Evolutionary conservation across 345 rosid genomes (phyloP).

Genomic region (Rhodamnia rubescens): DNA sequence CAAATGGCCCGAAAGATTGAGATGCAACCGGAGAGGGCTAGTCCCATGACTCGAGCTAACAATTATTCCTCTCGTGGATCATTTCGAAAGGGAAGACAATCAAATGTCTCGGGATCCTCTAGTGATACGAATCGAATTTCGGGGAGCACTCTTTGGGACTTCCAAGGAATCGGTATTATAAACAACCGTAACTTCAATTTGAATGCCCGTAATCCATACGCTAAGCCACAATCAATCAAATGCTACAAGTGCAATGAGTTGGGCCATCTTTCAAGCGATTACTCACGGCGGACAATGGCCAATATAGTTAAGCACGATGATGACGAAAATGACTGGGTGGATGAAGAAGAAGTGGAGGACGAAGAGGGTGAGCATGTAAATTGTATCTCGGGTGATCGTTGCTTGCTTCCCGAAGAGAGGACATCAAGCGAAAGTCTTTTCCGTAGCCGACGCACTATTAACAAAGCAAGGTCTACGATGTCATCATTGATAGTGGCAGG

Average conservation of each 20-base stretch:
- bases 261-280: not conserved
- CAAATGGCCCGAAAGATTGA: not conserved
- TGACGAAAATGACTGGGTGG: not conserved
- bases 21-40: not conserved
- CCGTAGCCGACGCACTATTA: not conserved
- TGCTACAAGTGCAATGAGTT: not conserved
- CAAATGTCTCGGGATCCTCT: not conserved
- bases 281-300: not conserved
- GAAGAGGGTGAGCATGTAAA: not conserved
- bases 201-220: not conserved
- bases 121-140: fast-evolving
- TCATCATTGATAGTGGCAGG: not conserved
- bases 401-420: fast-evolving
- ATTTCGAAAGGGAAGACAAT: not conserved
- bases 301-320: not conserved
- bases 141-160: fast-evolving
- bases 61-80: fast-evolving
- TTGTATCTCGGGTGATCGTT: not conserved
- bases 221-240: not conserved
- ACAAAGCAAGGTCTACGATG: not conserved
- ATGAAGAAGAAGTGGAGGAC: not conserved
- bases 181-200: not conserved
- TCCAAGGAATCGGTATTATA: fast-evolving
- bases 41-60: fast-evolving
- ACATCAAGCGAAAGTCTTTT: not conserved